Percentiles rank a stretch among this genome's conserved stretches.
phyloP scores from a whole-genome alignment of 2,329 filamentous ascomycete genomes.

The Pseudocercospora fuligena region DNA sequence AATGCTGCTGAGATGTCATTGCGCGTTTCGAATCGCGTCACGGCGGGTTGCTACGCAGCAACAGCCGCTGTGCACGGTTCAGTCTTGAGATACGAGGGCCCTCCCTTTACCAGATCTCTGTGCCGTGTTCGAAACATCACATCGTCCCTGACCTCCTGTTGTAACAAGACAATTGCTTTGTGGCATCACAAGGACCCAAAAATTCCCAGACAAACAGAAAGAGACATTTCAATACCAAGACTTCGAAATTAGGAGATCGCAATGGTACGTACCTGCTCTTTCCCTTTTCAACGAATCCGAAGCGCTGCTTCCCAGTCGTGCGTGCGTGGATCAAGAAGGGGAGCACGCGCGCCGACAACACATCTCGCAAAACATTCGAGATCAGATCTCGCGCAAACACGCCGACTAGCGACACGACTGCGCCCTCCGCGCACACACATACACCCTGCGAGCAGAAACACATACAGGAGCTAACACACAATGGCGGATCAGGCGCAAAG shows the following conservation, averaged over 20 bases:
- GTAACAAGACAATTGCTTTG: slow-evolving; percentile 8
- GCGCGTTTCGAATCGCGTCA: background rate
- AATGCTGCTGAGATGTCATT: background rate
- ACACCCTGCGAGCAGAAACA: background rate
- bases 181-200: background rate
- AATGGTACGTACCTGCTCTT: slow-evolving; percentile 14
- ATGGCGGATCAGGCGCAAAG: slow-evolving; percentile 67
- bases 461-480: slow-evolving; percentile 5
- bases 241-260: background rate
- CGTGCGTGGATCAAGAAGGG: background rate
- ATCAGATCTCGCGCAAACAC: background rate
- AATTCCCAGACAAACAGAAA: background rate
- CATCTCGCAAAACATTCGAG: background rate
- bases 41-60: background rate
- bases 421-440: background rate
- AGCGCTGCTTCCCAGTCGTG: slow-evolving; percentile 4
- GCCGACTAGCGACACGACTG: background rate
- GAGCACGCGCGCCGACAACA: background rate
- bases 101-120: background rate
- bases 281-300: slow-evolving; percentile 10
- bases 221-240: background rate
- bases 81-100: background rate
- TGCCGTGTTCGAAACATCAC: background rate
- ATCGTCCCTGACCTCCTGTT: background rate
- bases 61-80: background rate